Percentiles rank a stretch among this genome's conserved stretches.
Evolutionary conservation across 495 filamentous ascomycete genomes (phyloP).

Genomic region (Aspergillus asperescens): DNA sequence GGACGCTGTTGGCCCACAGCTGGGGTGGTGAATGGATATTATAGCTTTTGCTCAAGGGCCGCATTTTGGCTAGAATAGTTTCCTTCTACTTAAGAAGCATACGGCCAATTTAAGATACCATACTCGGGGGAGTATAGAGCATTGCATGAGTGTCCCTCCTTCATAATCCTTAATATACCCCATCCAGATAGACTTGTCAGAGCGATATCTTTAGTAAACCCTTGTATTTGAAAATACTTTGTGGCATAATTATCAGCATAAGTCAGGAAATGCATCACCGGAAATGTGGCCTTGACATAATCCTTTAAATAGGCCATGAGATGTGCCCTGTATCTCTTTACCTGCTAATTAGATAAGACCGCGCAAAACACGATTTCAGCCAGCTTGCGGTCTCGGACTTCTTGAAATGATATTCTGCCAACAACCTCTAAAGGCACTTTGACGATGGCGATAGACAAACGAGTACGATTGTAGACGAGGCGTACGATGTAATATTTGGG

Average conservation of each 20-base stretch:
- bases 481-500: constrained; percentile 98
- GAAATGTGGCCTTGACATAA: constrained; percentile 94
- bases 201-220: constrained; percentile 97
- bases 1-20: constrained; percentile 71
- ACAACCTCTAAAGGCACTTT: constrained; percentile 94
- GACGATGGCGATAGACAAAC: constrained; percentile 93
- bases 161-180: constrained; percentile 99
- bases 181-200: constrained; percentile 96
- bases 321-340: constrained; percentile 97
- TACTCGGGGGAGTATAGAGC: constrained; percentile 90
- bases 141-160: constrained; percentile 98
- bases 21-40: constrained; percentile 79
- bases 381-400: constrained; percentile 59
- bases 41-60: constrained; percentile 82
- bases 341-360: constrained; percentile 95
- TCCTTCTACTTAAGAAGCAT: constrained; percentile 98
- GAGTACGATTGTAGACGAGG: constrained; percentile 93
- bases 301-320: constrained; percentile 98
- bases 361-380: constrained; percentile 99
- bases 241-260: constrained; percentile 99
- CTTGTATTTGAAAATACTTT: constrained; percentile 98
- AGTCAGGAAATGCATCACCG: constrained; percentile 97
- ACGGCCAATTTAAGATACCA: constrained; percentile 83
- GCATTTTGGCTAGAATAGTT: constrained; percentile 86
- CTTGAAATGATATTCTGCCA: constrained; percentile 43